Base-by-base conservation (phyloP, 2,329 filamentous ascomycete genomes). In the Diplodia seriata region DNA sequence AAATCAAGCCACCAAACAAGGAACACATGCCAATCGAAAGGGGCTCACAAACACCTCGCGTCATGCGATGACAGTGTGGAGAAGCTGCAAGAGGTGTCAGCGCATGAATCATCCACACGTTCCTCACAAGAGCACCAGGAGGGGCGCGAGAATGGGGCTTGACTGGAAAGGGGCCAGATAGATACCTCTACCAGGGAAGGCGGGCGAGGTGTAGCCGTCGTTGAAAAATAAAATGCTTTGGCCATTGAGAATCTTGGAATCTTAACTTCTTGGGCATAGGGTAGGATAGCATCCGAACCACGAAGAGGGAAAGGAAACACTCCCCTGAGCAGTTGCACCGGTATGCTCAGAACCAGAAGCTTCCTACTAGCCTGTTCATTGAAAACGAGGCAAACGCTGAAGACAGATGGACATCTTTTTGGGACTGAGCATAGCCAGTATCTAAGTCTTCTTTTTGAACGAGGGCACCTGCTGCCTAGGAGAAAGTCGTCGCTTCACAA, bases 221-320 rank as follows among this genome's bases (percentile, higher is more conserved):
- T 38, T 15, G 55, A 43, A 59, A 57, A 47, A 47, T 47, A n/a
- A 47, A 47, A 47, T n/a, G 40, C 40, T 47, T 47, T 47, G 40
- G n/a, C 40, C n/a, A 15, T 31, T 31, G 23, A 29, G 50, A 26
- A 53, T 53, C 4, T 26, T 8, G 12, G 23, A 15, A 6, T 18
- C 40, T 9, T 47, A 9, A 20, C 40, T 18, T 18, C 7, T 18
- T 8, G 18, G 18, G 18, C 40, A n/a, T 12, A 38, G 9, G 11
- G 9, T 38, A 38, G 36, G 8, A 38, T 38, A 38, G 8, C 36
- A 38, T 12, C 36, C 11, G 11, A 38, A 38, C 36, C 11, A 12
- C 11, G 36, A 38, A 38, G 36, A 11, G 7, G 9, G 36, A 38
- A 38, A 38, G 14, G 36, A 4, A 38, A 33, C 9, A 38, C 8